Conservation (phyloP, 768 basidiomycete species). For the Mycena galopus region DNA sequence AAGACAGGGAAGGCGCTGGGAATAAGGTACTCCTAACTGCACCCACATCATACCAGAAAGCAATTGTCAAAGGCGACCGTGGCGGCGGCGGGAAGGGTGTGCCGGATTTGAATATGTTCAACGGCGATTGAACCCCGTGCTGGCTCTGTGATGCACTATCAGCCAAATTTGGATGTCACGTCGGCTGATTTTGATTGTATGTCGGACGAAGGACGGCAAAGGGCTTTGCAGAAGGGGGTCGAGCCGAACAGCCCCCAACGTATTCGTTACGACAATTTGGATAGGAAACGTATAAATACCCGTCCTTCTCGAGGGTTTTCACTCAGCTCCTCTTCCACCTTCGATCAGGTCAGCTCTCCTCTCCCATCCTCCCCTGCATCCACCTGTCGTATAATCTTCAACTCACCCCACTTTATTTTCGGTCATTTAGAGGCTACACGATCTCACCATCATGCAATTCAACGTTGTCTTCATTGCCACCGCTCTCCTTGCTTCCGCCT, state of each 20-base stretch:
- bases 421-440: not conserved
- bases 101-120: not conserved
- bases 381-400: slow-evolving; percentile 5
- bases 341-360: slow-evolving; percentile 9
- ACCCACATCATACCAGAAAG: slow-evolving; percentile 1
- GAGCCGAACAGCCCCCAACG: slow-evolving; percentile 2
- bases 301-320: no score
- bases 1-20: slow-evolving; percentile 4
- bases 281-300: slow-evolving; percentile 1
- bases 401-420: slow-evolving; percentile 2
- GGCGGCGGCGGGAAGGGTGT: not conserved
- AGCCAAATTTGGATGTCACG: not conserved
- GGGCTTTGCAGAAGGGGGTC: slow-evolving; percentile 10
- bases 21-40: slow-evolving; percentile 1
- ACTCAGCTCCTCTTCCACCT: not conserved
- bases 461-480: slow-evolving; percentile 14
- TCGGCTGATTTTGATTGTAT: not conserved
- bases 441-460: slow-evolving; percentile 14
- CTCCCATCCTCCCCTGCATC: not conserved
- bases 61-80: not conserved
- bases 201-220: slow-evolving; percentile 8
- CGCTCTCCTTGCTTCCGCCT: slow-evolving; percentile 13
- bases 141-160: not conserved
- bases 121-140: not conserved
- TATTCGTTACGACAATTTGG: slow-evolving; percentile 12